Percentiles rank a stretch among this genome's conserved stretches.
Evolutionary conservation across 1,139 yeast genomes (phyloP).

Genomic region (Nakaseomyces nivariensis): DNA sequence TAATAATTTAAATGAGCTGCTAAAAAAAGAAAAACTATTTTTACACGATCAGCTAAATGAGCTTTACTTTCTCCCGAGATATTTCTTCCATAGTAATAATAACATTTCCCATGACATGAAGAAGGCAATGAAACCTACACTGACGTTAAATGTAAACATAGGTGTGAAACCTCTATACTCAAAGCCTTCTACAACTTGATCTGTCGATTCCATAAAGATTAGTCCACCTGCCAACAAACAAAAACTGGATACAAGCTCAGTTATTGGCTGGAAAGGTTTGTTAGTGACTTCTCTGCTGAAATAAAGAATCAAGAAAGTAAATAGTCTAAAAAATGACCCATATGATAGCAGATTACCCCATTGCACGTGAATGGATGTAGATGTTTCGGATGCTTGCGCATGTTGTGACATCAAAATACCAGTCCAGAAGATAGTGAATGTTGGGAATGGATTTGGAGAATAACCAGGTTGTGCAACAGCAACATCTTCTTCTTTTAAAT

Average conservation of each 20-base stretch:
- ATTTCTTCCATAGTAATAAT: conserved; percentile 52
- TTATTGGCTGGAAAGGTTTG: conserved; percentile 62
- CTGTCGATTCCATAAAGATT: conserved; percentile 85
- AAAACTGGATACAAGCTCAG: conserved; percentile 73
- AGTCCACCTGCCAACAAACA: conserved; percentile 79
- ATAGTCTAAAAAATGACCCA: conserved; percentile 66
- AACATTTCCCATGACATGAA: conserved; percentile 88
- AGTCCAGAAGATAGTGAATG: conserved; percentile 89
- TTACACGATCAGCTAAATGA: background rate
- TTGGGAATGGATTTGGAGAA: conserved; percentile 88
- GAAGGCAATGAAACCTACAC: conserved; percentile 67
- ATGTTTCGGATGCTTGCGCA: conserved; percentile 66
- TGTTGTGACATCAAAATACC: conserved; percentile 96
- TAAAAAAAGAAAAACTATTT: too few relatives aligned
- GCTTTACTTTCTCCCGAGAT: background rate
- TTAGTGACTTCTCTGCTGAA: conserved; percentile 39
- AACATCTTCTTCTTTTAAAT: conserved; percentile 20
- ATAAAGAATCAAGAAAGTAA: conserved; percentile 54
- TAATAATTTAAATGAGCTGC: too few relatives aligned
- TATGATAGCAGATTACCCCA: conserved; percentile 81
- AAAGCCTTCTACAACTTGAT: conserved; percentile 70
- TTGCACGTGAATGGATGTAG: conserved; percentile 75
- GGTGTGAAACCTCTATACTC: conserved; percentile 79
- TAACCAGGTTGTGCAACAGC: conserved; percentile 55
- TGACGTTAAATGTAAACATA: conserved; percentile 83